Base-by-base conservation (phyloP, 2,329 filamentous ascomycete species). In the Aaosphaeria pasadenensis region DNA sequence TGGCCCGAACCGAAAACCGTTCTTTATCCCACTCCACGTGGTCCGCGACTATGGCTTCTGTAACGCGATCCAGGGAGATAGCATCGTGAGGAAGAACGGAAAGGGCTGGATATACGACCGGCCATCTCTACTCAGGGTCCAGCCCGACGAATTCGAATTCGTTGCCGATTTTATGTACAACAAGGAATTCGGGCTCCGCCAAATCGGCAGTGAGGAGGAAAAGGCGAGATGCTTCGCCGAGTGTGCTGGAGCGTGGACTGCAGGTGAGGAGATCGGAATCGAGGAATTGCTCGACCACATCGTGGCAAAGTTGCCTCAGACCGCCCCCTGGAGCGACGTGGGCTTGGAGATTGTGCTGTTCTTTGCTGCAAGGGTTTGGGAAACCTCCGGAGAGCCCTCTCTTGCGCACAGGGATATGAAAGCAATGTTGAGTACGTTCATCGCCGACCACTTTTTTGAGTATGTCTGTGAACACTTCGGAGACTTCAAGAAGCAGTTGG, bases 241-340 rank as follows among this genome's bases (percentile, higher is more conserved):
- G 28, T 64, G 62, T 32, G 46, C 51, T 1, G 45, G 51, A 0
- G 59, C 63, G 1, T 69, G 64, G 63, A 38, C 43, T 0, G 45
- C 55, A 1, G 65, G 55, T 0, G 52, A 60, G 9, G 45, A 43
- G 1, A 46, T 69, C 0, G 51, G 47, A 5, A 59, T 66, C 55
- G 63, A 51, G 1, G 63, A 70, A 28, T 43, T 70, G 3, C 47
- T 66, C 3, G 58, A 65, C 0, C 53, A 57, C 17, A 55, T 67
- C 5, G 47, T 56, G 1, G 30, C 50, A 0, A 70, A 68, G 35
- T 31, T 68, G 3, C 36, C 51, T 4, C 45, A 46, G 1, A 48
- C 46, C 7, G 29, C 24, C 6, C 52, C 49, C 1, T 58, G 48
- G 55, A 49, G 17, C 17, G 17, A 24, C 17, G 17, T 24, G 17